phyloP scores from a whole-genome alignment of 2,329 filamentous ascomycete genomes.

The Fusarium staphyleae region DNA sequence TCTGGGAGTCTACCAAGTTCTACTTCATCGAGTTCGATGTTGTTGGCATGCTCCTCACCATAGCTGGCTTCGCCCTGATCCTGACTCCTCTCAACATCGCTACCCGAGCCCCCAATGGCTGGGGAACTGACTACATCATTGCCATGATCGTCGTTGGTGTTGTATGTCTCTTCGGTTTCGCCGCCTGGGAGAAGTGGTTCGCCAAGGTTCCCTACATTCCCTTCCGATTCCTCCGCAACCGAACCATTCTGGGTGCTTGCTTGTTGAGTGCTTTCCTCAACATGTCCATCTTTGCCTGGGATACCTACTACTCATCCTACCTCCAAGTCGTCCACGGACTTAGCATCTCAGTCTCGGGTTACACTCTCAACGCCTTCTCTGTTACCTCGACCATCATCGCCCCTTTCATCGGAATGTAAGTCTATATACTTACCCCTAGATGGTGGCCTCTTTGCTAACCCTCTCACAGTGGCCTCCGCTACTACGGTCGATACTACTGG shows the following conservation, averaged over 20 bases:
- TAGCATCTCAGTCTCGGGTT: conserved; percentile 55
- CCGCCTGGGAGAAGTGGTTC: conserved; percentile 63
- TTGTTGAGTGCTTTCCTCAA: conserved; percentile 49
- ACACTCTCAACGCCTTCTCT: conserved; percentile 56
- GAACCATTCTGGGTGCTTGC: conserved; percentile 58
- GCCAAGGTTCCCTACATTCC: conserved; percentile 55
- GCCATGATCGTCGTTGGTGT: conserved; percentile 64
- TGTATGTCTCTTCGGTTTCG: conserved; percentile 57
- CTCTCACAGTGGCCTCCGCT: conserved; percentile 51
- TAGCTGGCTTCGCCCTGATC: conserved; percentile 59
- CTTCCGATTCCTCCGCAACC: conserved; percentile 56
- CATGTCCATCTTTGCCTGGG: conserved; percentile 50
- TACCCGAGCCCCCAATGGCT: conserved; percentile 50
- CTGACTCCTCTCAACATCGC: conserved; percentile 69
- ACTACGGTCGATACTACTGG: conserved; percentile 59
- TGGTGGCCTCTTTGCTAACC: not conserved
- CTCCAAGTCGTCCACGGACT: conserved; percentile 59
- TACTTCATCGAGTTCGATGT: conserved; percentile 45
- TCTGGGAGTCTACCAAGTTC: conserved; percentile 51
- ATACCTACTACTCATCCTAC: conserved; percentile 58
- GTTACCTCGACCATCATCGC: conserved; percentile 57
- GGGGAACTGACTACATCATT: conserved; percentile 59
- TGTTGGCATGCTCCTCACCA: conserved; percentile 60
- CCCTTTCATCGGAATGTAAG: conserved; percentile 52
- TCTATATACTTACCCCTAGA: not conserved